These are phyloP conservation scores for Eutypa lata DNA, from an alignment of 2,329 filamentous ascomycete species.

Conservation along the genomic window DNA sequence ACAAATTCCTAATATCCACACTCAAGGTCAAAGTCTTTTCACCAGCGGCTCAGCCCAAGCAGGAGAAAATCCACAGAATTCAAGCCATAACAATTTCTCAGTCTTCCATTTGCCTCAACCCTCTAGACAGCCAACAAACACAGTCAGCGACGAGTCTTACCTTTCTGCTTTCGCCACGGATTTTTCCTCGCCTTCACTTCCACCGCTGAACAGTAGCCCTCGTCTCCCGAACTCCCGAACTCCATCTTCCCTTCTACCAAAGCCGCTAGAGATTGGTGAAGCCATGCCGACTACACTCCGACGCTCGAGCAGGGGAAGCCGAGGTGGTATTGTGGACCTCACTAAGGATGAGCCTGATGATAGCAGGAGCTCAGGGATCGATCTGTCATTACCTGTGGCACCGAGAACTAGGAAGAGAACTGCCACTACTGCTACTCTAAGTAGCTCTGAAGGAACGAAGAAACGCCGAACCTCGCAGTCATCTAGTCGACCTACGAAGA, in stretches of 20 bases:
- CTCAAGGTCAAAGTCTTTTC: background rate
- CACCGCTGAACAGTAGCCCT: conserved; percentile 21
- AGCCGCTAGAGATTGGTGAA: conserved; percentile 13
- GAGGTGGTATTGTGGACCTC: conserved; percentile 18
- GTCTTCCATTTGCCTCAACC: conserved; percentile 2
- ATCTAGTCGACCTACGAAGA: conserved; percentile 14
- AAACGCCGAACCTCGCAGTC: conserved; percentile 20
- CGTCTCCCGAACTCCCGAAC: conserved; percentile 7
- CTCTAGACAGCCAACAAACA: conserved; percentile 6
- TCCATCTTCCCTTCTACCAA: conserved; percentile 10
- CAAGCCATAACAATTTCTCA: background rate
- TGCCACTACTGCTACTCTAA: conserved; percentile 2
- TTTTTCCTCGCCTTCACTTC: conserved; percentile 29
- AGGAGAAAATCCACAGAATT: background rate
- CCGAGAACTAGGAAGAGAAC: conserved; percentile 15
- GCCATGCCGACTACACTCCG: conserved; percentile 17
- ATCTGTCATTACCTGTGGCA: conserved; percentile 21
- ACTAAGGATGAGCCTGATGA: conserved; percentile 23
- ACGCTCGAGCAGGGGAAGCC: conserved; percentile 9
- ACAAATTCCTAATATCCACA: background rate
- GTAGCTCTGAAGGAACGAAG: conserved; percentile 7
- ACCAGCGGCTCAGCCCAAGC: background rate
- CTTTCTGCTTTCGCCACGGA: conserved; percentile 18
- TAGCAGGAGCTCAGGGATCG: conserved; percentile 13
- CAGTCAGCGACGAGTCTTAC: conserved; percentile 22